Evolutionary conservation across 805 yeast species (phyloP), one percentile per base, ranked within the genome.

Genomic region (Metschnikowia cerradonensis): DNA sequence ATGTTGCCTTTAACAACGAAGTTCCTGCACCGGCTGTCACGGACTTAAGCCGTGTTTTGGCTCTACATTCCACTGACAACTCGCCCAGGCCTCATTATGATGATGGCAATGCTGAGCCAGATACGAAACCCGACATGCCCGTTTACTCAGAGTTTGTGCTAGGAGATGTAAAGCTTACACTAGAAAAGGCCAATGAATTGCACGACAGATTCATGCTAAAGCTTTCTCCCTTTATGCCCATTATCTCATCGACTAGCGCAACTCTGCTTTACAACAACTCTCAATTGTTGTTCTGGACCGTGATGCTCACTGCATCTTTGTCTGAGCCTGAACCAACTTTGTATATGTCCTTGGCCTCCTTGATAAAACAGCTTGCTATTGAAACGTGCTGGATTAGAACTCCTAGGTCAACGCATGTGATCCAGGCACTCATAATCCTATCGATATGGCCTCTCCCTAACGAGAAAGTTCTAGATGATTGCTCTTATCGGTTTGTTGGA

Each of bases 321-420:
- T 83, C 95, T 0, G 96, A 90, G 59, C 92, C 96, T 0, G 92
- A 88, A 45, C 96, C 97, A 3, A 77, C 87, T 0, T 64, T 90
- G 42, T 91, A 91, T 71, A 80, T 81, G 67, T 77, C 86, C 30
- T 71, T 90, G 42, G 86, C 94, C 14, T 81, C 88, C 1, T 73
- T 89, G 39, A 87, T 91, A 57, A 88, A 88, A 61, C 94, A 88
- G 61, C 71, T 90, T 57, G 96, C 96, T 0, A 89, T 89, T 48
- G 96, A 88, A 61, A 88, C 95, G 0, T 90, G 96, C 68, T 89
- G 96, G 95, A 82, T 90, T 45, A 74, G 91, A 51, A 91, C 97
- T 0, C 97, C 97, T 2, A 77, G 97, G 62, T 88, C 96, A 2
- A 88, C 97, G 0, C 96, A 91, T 65, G 91, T 91, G 37, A 89